phyloP scores from a whole-genome alignment of 1,139 yeast species.

The Candida frijolesensis region DNA sequence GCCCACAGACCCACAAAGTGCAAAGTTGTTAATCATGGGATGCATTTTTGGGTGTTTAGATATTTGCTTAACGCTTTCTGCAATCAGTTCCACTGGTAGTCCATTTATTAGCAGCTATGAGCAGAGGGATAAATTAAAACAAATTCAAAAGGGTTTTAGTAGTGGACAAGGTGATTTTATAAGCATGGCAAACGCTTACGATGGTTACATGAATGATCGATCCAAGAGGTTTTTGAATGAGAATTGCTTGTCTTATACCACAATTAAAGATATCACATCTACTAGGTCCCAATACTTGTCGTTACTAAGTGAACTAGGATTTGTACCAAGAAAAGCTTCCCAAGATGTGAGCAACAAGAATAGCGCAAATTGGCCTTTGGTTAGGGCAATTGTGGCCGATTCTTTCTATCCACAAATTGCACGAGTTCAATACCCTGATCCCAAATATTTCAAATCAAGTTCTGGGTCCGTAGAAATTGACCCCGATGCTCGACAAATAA shows the following conservation, averaged over 20 bases:
- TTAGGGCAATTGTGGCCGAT: slow-evolving; percentile 74
- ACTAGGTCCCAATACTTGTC: slow-evolving; percentile 69
- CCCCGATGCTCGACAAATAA: slow-evolving; percentile 75
- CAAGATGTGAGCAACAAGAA: slow-evolving; percentile 47
- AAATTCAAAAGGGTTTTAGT: slow-evolving; percentile 43
- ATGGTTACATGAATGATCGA: slow-evolving; percentile 47
- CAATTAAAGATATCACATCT: slow-evolving; percentile 71
- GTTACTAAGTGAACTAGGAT: slow-evolving; percentile 73
- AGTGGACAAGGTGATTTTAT: slow-evolving; percentile 67
- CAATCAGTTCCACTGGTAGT: slow-evolving; percentile 70
- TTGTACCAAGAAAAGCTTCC: slow-evolving; percentile 55
- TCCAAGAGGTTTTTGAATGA: slow-evolving; percentile 58
- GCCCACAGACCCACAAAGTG: slow-evolving; percentile 77
- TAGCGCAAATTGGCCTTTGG: slow-evolving; percentile 47
- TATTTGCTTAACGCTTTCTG: slow-evolving; percentile 70
- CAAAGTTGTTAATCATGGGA: slow-evolving; percentile 77
- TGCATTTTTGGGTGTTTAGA: slow-evolving; percentile 86
- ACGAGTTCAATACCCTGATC: slow-evolving; percentile 78
- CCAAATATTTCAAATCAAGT: slow-evolving; percentile 68
- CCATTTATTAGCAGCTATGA: slow-evolving; percentile 71
- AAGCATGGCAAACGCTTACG: slow-evolving; percentile 60
- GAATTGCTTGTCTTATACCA: slow-evolving; percentile 62
- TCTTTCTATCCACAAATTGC: slow-evolving; percentile 83
- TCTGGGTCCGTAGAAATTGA: slow-evolving; percentile 84
- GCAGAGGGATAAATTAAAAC: slow-evolving; percentile 63